phyloP scores from a whole-genome alignment of 169 alveolate genomes.

The Babesia gibsoni region DNA sequence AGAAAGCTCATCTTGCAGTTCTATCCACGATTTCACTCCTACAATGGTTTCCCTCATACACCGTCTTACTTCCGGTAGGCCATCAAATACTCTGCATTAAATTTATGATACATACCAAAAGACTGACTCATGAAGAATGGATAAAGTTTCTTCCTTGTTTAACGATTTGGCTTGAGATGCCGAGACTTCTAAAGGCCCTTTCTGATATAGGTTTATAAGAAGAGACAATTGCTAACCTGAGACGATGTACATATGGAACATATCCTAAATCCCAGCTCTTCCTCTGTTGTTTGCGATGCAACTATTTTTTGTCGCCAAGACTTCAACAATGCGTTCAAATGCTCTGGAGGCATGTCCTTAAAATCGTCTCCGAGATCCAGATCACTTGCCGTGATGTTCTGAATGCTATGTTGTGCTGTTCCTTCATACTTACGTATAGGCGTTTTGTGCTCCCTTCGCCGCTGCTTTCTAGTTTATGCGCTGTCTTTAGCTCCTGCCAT shows the following conservation, averaged over 20 bases:
- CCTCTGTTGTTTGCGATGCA: slow-evolving; percentile 59
- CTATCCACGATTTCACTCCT: slow-evolving; percentile 35
- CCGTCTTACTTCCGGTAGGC: background rate
- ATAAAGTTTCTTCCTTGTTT: slow-evolving; percentile 20
- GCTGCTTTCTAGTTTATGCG: background rate
- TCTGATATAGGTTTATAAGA: too few species aligned
- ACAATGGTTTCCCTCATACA: slow-evolving; percentile 7
- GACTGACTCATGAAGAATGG: slow-evolving; percentile 30
- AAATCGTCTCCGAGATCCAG: slow-evolving; percentile 49
- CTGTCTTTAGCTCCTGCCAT: slow-evolving; percentile 23
- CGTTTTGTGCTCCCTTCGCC: slow-evolving; percentile 2
- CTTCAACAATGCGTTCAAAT: slow-evolving; percentile 36
- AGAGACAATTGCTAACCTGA: background rate
- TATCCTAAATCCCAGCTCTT: slow-evolving; percentile 57
- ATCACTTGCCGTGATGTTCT: slow-evolving; percentile 52
- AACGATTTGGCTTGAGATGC: slow-evolving; percentile 43
- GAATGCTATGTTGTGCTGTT: background rate
- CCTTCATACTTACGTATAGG: slow-evolving; percentile 1
- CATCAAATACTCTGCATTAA: background rate
- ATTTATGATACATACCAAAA: background rate
- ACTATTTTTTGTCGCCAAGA: slow-evolving; percentile 63
- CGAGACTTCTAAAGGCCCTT: slow-evolving; percentile 18
- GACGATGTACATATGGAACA: slow-evolving; percentile 35
- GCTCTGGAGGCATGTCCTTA: slow-evolving; percentile 17
- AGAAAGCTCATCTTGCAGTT: slow-evolving; percentile 41